Evolutionary conservation across 2,329 filamentous ascomycete genomes (phyloP), one percentile per base, ranked within the genome.

Genomic region (Fusarium nodosum): DNA sequence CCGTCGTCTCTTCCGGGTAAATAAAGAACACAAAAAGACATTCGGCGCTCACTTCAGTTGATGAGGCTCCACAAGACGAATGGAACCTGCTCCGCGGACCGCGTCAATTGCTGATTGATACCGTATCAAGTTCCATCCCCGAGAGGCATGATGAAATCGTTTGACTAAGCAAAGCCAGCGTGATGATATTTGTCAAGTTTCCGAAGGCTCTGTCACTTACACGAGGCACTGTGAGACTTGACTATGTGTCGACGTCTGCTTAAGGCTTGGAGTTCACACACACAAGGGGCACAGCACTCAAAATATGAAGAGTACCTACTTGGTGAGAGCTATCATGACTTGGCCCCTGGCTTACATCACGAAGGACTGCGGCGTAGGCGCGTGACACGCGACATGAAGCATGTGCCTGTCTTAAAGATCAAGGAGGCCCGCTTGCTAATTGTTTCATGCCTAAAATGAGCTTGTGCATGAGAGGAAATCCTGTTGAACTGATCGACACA

Each of bases 41-140:
- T 57, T 62, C 55, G 56, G 56, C 61, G 51, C 47, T 63, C 51
- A 64, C 47, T 64, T 64, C 28, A 64, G 50, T 63, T 63, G 33
- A 60, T 33, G 31, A 60, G 54, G 61, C 31, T 60, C 62, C 62
- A 65, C 62, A 60, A 54, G 28, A 24, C 36, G 42, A 48, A 64
- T 66, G 55, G 60, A 42, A 51, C 62, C 22, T 62, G 46, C 38
- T 53, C 66, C 59, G 63, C 56, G 56, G 53, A 39, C 50, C 50
- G 51, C 50, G 51, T 53, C 52, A 34, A 47, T 58, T 71, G 68
- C 47, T 69, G 68, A 71, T 71, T 68, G 63, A 68, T 72, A 47
- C 69, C 66, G 51, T 53, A 66, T 63, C 56, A 63, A 71, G 68
- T 38, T 61, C 57, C 65, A 69, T 60, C 68, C 56, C 64, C 68